Evolutionary conservation across 768 basidiomycete species (phyloP).

Genomic region (Tylopilus vinaceipallidus): DNA sequence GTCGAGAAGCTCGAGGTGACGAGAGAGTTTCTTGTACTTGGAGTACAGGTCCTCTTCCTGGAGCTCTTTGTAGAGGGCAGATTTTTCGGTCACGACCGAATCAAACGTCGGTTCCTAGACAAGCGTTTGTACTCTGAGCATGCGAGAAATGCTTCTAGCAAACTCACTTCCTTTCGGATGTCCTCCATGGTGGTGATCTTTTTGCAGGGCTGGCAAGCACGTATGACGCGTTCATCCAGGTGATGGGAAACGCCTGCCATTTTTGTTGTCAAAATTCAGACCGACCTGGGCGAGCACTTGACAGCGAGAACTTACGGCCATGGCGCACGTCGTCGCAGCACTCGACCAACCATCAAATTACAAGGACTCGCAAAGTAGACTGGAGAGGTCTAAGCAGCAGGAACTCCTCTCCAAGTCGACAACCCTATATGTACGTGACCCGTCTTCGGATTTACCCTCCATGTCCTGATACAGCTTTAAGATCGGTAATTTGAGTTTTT

Average conservation of each 20-base stretch:
- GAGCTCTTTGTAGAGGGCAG: slow-evolving; percentile 79
- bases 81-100: slow-evolving; percentile 85
- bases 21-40: slow-evolving; percentile 95
- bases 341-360: slow-evolving; percentile 97
- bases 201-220: slow-evolving; percentile 11
- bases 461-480: slow-evolving; percentile 30
- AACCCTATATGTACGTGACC: slow-evolving; percentile 80
- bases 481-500: slow-evolving; percentile 93
- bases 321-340: slow-evolving; percentile 82
- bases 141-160: slow-evolving; percentile 2
- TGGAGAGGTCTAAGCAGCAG: slow-evolving; percentile 77
- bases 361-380: slow-evolving; percentile 85
- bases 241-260: slow-evolving; percentile 32
- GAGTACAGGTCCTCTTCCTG: slow-evolving; percentile 93
- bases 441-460: slow-evolving; percentile 14
- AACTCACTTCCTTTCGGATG: slow-evolving; percentile 80
- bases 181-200: slow-evolving; percentile 66
- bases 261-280: slow-evolving; percentile 2
- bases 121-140: background rate
- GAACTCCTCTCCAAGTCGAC: slow-evolving; percentile 80
- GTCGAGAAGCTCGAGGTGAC: slow-evolving; percentile 93
- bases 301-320: slow-evolving; percentile 35
- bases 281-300: background rate
- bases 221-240: slow-evolving; percentile 29
- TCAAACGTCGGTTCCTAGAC: slow-evolving; percentile 87